Conservation (phyloP, 352 stramenopile genomes). For the Phytopythium litorale region DNA sequence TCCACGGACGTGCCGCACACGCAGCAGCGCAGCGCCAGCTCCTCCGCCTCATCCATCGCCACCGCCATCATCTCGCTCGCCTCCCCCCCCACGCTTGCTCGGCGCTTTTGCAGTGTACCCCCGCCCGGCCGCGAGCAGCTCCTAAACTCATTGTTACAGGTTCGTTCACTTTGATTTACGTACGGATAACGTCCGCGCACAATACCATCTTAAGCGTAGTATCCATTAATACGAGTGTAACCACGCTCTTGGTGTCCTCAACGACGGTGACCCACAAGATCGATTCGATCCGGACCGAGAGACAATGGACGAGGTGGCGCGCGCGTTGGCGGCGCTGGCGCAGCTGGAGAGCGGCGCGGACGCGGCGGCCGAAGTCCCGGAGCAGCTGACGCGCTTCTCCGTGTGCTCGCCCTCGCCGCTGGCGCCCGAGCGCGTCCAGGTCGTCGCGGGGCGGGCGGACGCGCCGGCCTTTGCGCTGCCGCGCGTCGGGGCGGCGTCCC, state of each 20-base stretch:
- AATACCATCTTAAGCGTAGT: too few species aligned
- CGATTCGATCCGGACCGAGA: neutral
- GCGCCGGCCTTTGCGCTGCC: conserved; percentile 35
- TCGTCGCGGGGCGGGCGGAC: conserved; percentile 21
- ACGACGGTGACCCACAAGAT: neutral
- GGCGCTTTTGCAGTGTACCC: neutral
- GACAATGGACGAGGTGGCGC: conserved; percentile 29
- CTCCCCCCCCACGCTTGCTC: too few species aligned
- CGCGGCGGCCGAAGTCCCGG: neutral
- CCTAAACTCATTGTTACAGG: conserved; percentile 1
- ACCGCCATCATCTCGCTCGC: conserved; percentile 16
- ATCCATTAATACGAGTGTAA: too few species aligned
- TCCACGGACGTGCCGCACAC: conserved; percentile 83
- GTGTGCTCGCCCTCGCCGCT: conserved; percentile 41
- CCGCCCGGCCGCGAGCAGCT: neutral
- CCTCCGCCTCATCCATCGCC: conserved; percentile 51
- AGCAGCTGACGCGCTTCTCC: conserved; percentile 40
- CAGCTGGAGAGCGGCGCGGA: conserved; percentile 21
- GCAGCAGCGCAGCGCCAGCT: conserved; percentile 81
- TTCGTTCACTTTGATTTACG: neutral
- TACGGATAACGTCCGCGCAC: too few species aligned
- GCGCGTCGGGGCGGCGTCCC: conserved; percentile 28
- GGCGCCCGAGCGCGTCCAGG: conserved; percentile 36
- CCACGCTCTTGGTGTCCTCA: too few species aligned
- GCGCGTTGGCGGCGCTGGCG: conserved; percentile 32